Conservation (phyloP, 305 asterid species). For the Plantago coronopus region DNA sequence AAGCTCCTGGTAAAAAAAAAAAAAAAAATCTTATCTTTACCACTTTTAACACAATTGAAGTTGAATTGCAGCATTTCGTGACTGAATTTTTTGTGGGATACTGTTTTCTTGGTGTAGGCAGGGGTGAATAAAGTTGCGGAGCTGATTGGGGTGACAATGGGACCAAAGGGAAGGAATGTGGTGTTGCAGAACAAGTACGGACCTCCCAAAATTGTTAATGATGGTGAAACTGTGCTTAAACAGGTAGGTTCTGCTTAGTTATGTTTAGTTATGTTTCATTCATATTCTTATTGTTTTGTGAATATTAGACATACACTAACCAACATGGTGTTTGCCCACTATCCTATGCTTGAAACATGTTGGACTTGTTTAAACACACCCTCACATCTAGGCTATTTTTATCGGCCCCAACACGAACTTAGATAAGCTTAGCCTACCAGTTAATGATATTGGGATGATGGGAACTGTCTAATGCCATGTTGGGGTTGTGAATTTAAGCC, state of each 20-base stretch:
- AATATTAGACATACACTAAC: not conserved
- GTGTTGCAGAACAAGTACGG: constrained; percentile 88
- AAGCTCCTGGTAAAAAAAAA: constrained; percentile 54
- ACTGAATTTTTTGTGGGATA: not conserved
- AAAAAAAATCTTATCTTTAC: too few species aligned
- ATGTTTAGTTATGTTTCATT: not conserved
- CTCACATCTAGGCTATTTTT: too few species aligned
- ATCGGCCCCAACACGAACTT: too few species aligned
- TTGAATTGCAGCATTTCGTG: not conserved
- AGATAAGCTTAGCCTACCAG: too few species aligned
- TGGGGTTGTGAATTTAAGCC: too few species aligned
- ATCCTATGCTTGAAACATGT: too few species aligned
- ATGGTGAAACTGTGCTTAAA: constrained; percentile 87
- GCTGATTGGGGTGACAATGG: constrained; percentile 79
- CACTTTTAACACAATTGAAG: too few species aligned
- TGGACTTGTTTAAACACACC: too few species aligned
- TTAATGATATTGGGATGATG: too few species aligned
- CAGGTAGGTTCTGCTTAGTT: constrained; percentile 38
- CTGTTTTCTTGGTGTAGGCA: constrained; percentile 38
- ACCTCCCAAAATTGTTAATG: constrained; percentile 91
- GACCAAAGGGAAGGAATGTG: constrained; percentile 93
- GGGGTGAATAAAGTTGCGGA: constrained; percentile 81
- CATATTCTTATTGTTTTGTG: not conserved
- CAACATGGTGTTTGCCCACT: too few species aligned
- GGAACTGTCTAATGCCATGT: too few species aligned